A percentile compares a stretch with the other conserved stretches of the same genome.
These are phyloP conservation scores for Hyphochytrium catenoides DNA, from an alignment of 352 stramenopile genomes.

Conservation along the genomic window DNA sequence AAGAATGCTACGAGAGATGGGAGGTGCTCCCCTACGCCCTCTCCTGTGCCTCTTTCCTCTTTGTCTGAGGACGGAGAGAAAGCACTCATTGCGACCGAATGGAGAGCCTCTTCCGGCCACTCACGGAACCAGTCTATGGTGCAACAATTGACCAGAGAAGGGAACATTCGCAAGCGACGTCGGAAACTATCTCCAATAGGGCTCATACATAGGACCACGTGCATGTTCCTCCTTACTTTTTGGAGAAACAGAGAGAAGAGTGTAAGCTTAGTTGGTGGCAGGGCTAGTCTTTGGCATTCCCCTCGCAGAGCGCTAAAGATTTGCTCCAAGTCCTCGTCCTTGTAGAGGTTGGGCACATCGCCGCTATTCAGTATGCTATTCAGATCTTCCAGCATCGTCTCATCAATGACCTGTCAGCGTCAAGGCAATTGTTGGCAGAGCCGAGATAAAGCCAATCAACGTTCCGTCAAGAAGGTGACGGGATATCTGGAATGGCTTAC, in stretches of 20 bases:
- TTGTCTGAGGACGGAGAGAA: not conserved
- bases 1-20: not conserved
- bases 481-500: not conserved
- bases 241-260: conserved; percentile 79
- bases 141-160: conserved; percentile 60
- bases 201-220: conserved; percentile 76
- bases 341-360: conserved; percentile 81
- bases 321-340: conserved; percentile 63
- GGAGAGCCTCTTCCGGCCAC: conserved; percentile 48
- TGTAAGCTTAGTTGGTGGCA: conserved; percentile 76
- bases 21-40: not conserved
- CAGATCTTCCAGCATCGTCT: conserved; percentile 85
- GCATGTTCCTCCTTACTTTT: conserved; percentile 71
- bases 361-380: conserved; percentile 86
- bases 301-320: conserved; percentile 70
- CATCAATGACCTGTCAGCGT: conserved; percentile 50
- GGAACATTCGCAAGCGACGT: conserved; percentile 71
- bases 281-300: conserved; percentile 66
- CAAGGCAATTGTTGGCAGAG: too few species aligned
- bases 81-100: conserved; percentile 41
- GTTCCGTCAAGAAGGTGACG: too few species aligned
- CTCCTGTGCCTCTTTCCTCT: not conserved
- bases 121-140: conserved; percentile 70
- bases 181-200: conserved; percentile 66
- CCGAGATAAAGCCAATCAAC: too few species aligned